Evolutionary conservation across 257 asterid species (phyloP).

Genomic region (Primulina eburnea): DNA sequence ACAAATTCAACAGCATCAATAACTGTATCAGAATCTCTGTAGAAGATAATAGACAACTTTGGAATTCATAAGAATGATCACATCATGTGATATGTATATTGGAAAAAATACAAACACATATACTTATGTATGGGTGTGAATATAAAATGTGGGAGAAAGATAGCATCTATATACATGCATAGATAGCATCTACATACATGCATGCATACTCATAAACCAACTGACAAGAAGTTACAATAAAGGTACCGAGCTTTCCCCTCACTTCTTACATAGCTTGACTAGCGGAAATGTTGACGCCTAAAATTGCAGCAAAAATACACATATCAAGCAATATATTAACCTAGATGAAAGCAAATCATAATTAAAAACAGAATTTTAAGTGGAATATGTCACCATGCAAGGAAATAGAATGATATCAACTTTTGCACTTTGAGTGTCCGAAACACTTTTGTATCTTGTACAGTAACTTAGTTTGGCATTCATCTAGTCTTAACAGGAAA

Average conservation of each 20-base stretch:
- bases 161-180: conserved; percentile 1
- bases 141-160: conserved; percentile 1
- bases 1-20: conserved; percentile 93
- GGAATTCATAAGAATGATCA: conserved; percentile 20
- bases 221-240: not conserved
- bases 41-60: conserved; percentile 25
- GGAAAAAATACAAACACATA: conserved; percentile 1
- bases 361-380: conserved; percentile 18
- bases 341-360: conserved; percentile 3
- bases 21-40: conserved; percentile 90
- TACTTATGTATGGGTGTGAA: not conserved
- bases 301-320: conserved; percentile 14
- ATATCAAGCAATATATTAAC: conserved; percentile 12
- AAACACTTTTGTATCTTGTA: conserved; percentile 8
- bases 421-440: conserved; percentile 11
- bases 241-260: conserved; percentile 4
- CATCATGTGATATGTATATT: conserved; percentile 13
- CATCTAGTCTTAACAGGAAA: not conserved
- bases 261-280: conserved; percentile 7
- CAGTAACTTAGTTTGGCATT: conserved; percentile 7
- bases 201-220: conserved; percentile 6
- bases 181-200: conserved; percentile 3
- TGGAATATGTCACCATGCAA: conserved; percentile 4
- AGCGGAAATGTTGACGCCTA: conserved; percentile 7
- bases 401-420: conserved; percentile 14